These are phyloP conservation scores for Rhodotorula sp. DNA, from an alignment of 1,284 basidiomycete species.

Conservation along the genomic window DNA sequence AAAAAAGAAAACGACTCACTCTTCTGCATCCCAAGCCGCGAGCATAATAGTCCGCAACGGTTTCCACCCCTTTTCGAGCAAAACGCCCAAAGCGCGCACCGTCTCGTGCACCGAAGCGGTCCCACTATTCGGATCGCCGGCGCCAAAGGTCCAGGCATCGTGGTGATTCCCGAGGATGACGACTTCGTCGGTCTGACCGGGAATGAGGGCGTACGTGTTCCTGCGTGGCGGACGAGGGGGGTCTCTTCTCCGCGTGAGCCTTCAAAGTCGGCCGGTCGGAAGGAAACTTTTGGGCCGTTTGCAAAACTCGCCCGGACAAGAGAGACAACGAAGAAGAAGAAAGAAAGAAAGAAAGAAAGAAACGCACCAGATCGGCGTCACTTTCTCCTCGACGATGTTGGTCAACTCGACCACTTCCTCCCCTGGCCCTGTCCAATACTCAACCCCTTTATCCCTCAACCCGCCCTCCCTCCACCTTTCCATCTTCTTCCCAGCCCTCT, in stretches of 20 bases:
- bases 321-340: no score
- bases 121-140: constrained; percentile 79
- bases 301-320: no score
- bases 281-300: no score
- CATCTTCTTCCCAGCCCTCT: constrained; percentile 40
- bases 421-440: constrained; percentile 57
- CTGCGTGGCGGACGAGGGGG: constrained; percentile 42
- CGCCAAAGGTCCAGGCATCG: constrained; percentile 65
- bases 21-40: constrained; percentile 91
- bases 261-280: no score
- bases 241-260: no score
- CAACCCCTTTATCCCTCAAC: constrained; percentile 50
- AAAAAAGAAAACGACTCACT: constrained; percentile 56
- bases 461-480: constrained; percentile 50
- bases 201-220: constrained; percentile 87
- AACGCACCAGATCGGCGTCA: constrained; percentile 54
- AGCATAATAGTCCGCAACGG: constrained; percentile 84
- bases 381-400: constrained; percentile 66
- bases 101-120: constrained; percentile 82
- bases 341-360: background rate
- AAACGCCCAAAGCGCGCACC: constrained; percentile 72
- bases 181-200: constrained; percentile 77
- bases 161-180: constrained; percentile 77
- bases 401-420: constrained; percentile 52
- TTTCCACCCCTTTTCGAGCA: constrained; percentile 76